Evolutionary conservation across 352 stramenopile species (phyloP).

Genomic region (Pythium rishiriense): DNA sequence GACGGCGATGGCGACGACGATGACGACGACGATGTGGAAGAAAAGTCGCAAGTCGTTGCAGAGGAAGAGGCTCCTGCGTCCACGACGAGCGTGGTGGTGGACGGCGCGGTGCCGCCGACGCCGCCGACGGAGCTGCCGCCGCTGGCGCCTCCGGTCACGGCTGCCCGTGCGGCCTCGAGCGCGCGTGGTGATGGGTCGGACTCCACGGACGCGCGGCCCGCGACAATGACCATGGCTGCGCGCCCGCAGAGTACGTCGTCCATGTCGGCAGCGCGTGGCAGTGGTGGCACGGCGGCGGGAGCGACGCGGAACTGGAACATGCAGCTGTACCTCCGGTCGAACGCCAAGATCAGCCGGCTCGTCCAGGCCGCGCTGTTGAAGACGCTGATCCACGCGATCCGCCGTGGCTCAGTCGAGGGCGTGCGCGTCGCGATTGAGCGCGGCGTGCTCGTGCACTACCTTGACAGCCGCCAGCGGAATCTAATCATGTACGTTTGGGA

Average conservation of each 20-base stretch:
- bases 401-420: conserved; percentile 72
- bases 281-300: background rate
- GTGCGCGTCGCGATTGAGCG: conserved; percentile 86
- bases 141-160: conserved; percentile 11
- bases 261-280: conserved; percentile 12
- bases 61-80: conserved; percentile 5
- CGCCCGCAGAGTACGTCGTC: conserved; percentile 14
- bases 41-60: background rate
- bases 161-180: conserved; percentile 7
- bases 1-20: background rate
- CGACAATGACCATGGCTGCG: conserved; percentile 6
- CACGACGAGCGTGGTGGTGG: background rate
- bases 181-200: conserved; percentile 20
- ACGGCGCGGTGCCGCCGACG: conserved; percentile 12
- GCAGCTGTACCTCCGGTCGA: conserved; percentile 37
- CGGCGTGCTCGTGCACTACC: conserved; percentile 70
- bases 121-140: conserved; percentile 24
- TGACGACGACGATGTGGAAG: background rate
- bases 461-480: conserved; percentile 78
- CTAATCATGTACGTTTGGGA: conserved; percentile 64
- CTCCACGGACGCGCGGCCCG: background rate
- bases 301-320: conserved; percentile 24
- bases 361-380: conserved; percentile 85
- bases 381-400: conserved; percentile 82
- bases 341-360: conserved; percentile 67